Conservation (phyloP, 192 early-diverging fungal genomes). For the Piromyces sp. region DNA sequence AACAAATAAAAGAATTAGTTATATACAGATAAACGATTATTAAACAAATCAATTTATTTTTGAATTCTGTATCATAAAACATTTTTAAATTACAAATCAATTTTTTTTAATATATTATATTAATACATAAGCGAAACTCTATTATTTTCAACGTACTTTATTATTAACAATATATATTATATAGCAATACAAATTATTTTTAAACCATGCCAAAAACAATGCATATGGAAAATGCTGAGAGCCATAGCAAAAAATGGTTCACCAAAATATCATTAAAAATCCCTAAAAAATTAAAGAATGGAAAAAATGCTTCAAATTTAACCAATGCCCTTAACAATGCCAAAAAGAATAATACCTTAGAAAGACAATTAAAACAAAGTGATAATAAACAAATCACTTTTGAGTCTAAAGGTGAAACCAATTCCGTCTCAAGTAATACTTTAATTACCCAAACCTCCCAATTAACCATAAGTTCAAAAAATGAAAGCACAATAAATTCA, state of each 20-base stretch:
- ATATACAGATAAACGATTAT: too few relatives aligned
- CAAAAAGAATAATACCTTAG: neutral
- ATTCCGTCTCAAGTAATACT: neutral
- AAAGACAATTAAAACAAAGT: neutral
- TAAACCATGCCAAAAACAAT: neutral
- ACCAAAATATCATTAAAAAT: neutral
- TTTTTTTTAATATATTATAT: too few relatives aligned
- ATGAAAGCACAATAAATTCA: neutral
- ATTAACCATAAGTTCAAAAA: neutral
- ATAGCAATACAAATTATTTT: too few relatives aligned
- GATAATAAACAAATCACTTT: neutral
- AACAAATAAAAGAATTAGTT: too few relatives aligned
- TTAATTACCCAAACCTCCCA: neutral
- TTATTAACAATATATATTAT: too few relatives aligned
- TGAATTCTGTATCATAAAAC: too few relatives aligned
- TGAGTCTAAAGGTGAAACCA: neutral
- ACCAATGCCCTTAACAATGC: neutral
- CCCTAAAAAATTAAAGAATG: neutral
- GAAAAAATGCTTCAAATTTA: neutral
- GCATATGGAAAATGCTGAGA: neutral
- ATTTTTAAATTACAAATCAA: too few relatives aligned
- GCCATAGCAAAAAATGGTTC: neutral
- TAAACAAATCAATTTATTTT: too few relatives aligned
- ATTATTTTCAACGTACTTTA: too few relatives aligned
- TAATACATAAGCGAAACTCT: too few relatives aligned